Evolutionary conservation across 495 filamentous ascomycete genomes (phyloP).

Genomic region (Penicillium flavigenum): DNA sequence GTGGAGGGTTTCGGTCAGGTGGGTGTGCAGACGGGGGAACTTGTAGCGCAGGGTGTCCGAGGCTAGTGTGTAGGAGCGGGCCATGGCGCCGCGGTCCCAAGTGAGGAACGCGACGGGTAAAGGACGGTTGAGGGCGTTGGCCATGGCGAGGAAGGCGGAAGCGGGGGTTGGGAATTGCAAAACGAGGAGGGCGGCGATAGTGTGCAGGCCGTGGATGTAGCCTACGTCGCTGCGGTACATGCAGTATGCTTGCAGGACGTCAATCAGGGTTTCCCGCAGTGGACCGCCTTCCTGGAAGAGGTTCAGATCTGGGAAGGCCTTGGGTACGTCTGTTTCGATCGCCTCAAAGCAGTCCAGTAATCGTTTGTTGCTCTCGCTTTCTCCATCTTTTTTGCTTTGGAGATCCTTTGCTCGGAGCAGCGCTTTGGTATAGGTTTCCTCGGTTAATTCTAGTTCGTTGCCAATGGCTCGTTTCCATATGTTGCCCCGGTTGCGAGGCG

Average conservation of each 20-base stretch:
- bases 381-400: slow-evolving; percentile 47
- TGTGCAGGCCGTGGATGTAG: slow-evolving; percentile 82
- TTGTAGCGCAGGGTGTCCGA: slow-evolving; percentile 71
- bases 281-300: slow-evolving; percentile 80
- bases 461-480: slow-evolving; percentile 89
- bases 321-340: slow-evolving; percentile 67
- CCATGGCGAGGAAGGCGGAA: slow-evolving; percentile 77
- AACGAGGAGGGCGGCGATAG: slow-evolving; percentile 82
- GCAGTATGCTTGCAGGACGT: slow-evolving; percentile 83
- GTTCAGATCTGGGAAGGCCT: slow-evolving; percentile 75
- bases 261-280: slow-evolving; percentile 69
- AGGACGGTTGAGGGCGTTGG: slow-evolving; percentile 86
- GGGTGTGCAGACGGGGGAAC: slow-evolving; percentile 64
- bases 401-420: slow-evolving; percentile 70
- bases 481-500: slow-evolving; percentile 70
- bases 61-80: slow-evolving; percentile 68
- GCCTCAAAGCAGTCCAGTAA: slow-evolving; percentile 62
- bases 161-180: slow-evolving; percentile 72
- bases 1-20: slow-evolving; percentile 56
- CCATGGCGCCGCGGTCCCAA: slow-evolving; percentile 68
- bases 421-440: slow-evolving; percentile 75
- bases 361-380: slow-evolving; percentile 50
- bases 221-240: slow-evolving; percentile 96
- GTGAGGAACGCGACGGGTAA: slow-evolving; percentile 86
- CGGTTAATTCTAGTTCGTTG: slow-evolving; percentile 78